Base-by-base conservation (phyloP, 345 rosid species). In the Psidium guajava region DNA sequence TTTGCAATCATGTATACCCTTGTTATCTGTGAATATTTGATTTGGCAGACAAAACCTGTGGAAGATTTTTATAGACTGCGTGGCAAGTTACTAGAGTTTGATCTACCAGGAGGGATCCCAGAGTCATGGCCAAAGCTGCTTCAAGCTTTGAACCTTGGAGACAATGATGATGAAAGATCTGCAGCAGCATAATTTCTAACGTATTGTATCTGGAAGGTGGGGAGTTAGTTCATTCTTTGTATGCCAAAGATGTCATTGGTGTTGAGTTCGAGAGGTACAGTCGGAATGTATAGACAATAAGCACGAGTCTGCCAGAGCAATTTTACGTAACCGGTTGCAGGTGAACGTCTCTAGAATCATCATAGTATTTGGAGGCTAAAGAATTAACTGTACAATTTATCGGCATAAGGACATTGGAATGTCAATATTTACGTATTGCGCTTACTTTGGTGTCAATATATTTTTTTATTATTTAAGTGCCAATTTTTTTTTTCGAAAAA, bases 61-160 rank as follows among this genome's bases (percentile, higher is more conserved):
- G 99, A 97, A 84, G 97, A 93, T n/a, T 97, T 94, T 90, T 97
- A 97, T 86, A 92, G 92, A 83, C 85, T 83, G 52, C 94, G 94
- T 24, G 98, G 96, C 86, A 96, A 92, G 91, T 82, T 97, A 87
- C 83, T 95, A 86, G 99, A 93, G 90, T 97, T 97, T 73, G 91
- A 96, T 83, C 97, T 97, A 83, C 99, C 99, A 1, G 99, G 99
- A 53, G 99, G 99, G 87, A 97, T 97, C 88, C 97, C 98, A 13
- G 96, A 97, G 89, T 96, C 99, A 4, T 97, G 99, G 99, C 96
- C 98, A 27, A 95, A 90, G 91, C 92, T 97, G 86, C 99, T 97
- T 88, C 91, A 86, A 85, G 99, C 98, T 77, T 90, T 97, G 89
- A 92, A 96, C 86, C 91, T 97, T 73, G 98, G 92, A 85, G 90